These are phyloP conservation scores for Saccharomyces hybrid DNA, from an alignment of 1,139 yeast species.

Conservation along the genomic window DNA sequence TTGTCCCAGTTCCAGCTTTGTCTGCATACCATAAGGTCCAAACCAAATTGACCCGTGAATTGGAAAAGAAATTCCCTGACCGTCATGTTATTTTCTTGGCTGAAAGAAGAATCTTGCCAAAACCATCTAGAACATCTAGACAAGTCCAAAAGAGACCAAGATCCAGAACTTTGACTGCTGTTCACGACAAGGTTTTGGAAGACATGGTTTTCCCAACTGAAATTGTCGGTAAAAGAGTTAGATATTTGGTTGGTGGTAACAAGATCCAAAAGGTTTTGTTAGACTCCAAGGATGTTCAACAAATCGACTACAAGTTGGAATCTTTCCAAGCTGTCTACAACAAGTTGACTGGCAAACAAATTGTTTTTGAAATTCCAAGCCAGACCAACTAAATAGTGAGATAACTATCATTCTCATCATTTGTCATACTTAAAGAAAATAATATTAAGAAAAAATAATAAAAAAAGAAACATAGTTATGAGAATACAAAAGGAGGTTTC, in stretches of 20 bases:
- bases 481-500: neutral
- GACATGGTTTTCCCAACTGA: conserved; percentile 99
- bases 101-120: conserved; percentile 99
- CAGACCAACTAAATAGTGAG: conserved; percentile 48
- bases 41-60: conserved; percentile 96
- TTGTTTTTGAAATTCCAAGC: conserved; percentile 94
- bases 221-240: conserved; percentile 97
- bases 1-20: conserved; percentile 96
- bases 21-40: conserved; percentile 94
- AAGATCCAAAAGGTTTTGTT: conserved; percentile 96
- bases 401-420: conserved; percentile 3
- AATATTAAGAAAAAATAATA: neutral
- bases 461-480: neutral
- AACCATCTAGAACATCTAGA: conserved; percentile 85
- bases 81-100: conserved; percentile 99
- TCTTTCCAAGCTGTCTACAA: conserved; percentile 98
- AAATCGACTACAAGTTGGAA: conserved; percentile 98
- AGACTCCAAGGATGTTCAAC: conserved; percentile 95
- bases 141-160: conserved; percentile 98
- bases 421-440: neutral
- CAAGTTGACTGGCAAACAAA: conserved; percentile 99
- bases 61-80: conserved; percentile 99
- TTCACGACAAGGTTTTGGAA: conserved; percentile 97
- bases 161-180: conserved; percentile 98
- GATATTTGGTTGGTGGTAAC: conserved; percentile 98